Base-by-base conservation (phyloP, 768 basidiomycete genomes). In the Kondoa malvinella region DNA sequence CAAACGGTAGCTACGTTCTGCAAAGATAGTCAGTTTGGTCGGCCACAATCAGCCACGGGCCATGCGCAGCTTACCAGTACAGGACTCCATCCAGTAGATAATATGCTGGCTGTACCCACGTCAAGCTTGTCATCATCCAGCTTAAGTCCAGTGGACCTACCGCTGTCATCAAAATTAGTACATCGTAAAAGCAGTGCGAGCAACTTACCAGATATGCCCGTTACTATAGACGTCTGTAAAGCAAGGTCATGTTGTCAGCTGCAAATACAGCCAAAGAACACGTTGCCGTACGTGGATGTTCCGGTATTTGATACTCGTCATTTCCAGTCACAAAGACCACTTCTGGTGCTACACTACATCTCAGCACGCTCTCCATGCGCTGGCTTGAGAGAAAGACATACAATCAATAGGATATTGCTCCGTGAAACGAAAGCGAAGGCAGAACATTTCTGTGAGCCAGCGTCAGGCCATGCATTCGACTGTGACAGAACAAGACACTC, bases 371-470 rank as follows among this genome's bases (percentile, higher is more conserved):
- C 26, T 4, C 1, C 33, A 4, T 32, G 1, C 12, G 26, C 1
- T 3, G 15, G 29, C 1, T 29, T 25, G 27, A n/a, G 25, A 27
- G n/a, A 0, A 25, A 2, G 1, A 32, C 70, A 1, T 4, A 72
- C 72, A 63, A 32, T 73, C 73, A 30, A 92, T 92, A 0, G 90
- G 90, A 77, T 91, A 92, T 72, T 83, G 82, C 1, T 82, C 40
- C 71, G 89, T 87, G 75, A 92, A 92, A 73, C 86, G 82, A 76
- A 92, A 91, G 77, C 85, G 85, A 50, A 89, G 80, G 66, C 83
- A 85, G 76, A 88, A 86, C 65, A 81, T 81, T 78, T 91, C 88
- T 63, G 81, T 85, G 88, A 90, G 71, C 25, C 17, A 34, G n/a
- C 33, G 21, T 3, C 34, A 63, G 1, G 27, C 30, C 25, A n/a